These are phyloP conservation scores for Tylopilus rubrobrunneus DNA, from an alignment of 768 basidiomycete genomes.

Conservation along the genomic window DNA sequence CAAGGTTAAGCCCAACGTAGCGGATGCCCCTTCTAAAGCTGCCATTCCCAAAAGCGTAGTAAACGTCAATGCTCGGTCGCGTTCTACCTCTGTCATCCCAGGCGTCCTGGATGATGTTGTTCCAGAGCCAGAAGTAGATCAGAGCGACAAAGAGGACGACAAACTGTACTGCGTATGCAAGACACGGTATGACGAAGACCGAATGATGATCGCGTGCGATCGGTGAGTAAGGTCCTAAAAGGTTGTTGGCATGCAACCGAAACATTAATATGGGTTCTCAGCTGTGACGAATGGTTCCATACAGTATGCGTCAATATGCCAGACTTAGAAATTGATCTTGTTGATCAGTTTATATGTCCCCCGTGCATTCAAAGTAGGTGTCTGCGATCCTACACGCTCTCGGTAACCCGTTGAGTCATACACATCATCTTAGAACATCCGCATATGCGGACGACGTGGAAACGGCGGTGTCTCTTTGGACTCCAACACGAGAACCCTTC, in stretches of 20 bases:
- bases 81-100: slow-evolving; percentile 70
- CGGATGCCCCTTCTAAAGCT: slow-evolving; percentile 16
- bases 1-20: slow-evolving; percentile 17
- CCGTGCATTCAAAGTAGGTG: slow-evolving; percentile 69
- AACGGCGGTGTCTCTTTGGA: slow-evolving; percentile 71
- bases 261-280: slow-evolving; percentile 24
- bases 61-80: slow-evolving; percentile 47
- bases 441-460: slow-evolving; percentile 70
- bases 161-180: slow-evolving; percentile 88
- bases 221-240: slow-evolving; percentile 45
- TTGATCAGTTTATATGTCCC: slow-evolving; percentile 92
- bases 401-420: background rate
- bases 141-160: slow-evolving; percentile 37
- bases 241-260: background rate
- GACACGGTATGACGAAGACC: slow-evolving; percentile 81
- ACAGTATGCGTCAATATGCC: slow-evolving; percentile 79
- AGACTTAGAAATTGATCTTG: slow-evolving; percentile 78
- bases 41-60: slow-evolving; percentile 18
- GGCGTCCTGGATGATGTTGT: slow-evolving; percentile 36
- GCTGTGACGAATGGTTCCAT: slow-evolving; percentile 96
- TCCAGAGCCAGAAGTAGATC: slow-evolving; percentile 50
- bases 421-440: slow-evolving; percentile 47
- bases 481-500: slow-evolving; percentile 57
- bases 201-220: slow-evolving; percentile 92
- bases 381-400: background rate